Percentiles rank a stretch among this genome's conserved stretches.
Conservation (phyloP, 345 rosid species). For the Ailanthus altissimus region DNA sequence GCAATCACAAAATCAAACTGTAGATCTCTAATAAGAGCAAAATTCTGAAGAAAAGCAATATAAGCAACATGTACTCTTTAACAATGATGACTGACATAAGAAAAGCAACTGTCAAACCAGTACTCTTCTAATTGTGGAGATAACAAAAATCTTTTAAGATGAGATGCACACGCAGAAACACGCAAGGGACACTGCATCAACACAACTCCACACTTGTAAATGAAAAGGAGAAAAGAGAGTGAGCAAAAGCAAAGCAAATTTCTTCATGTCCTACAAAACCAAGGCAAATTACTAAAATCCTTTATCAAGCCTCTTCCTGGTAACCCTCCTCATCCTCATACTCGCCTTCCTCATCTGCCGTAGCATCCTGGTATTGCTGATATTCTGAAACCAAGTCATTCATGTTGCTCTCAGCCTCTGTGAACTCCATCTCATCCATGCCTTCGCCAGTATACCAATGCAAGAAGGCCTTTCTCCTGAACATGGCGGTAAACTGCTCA, state of each 20-base stretch:
- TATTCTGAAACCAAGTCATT: conserved; percentile 77
- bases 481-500: conserved; percentile 88
- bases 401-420: conserved; percentile 85
- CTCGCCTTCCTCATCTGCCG: conserved; percentile 72
- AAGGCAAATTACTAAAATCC: neutral
- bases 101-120: conserved; percentile 9
- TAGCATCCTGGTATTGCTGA: conserved; percentile 83
- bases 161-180: conserved; percentile 9
- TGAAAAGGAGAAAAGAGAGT: neutral
- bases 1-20: no score
- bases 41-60: no score
- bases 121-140: neutral
- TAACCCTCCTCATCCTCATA: conserved; percentile 61
- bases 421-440: conserved; percentile 87
- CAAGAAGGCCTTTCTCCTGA: conserved; percentile 87
- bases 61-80: no score
- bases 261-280: neutral
- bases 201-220: conserved; percentile 10
- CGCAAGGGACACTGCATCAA: conserved; percentile 13
- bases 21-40: no score
- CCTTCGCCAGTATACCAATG: conserved; percentile 89
- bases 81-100: neutral
- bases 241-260: neutral
- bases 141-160: conserved; percentile 1
- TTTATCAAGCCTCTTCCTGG: conserved; percentile 42